Evolutionary conservation across 164 flowering plant genomes (phyloP).

Genomic region (Taxillus chinensis): DNA sequence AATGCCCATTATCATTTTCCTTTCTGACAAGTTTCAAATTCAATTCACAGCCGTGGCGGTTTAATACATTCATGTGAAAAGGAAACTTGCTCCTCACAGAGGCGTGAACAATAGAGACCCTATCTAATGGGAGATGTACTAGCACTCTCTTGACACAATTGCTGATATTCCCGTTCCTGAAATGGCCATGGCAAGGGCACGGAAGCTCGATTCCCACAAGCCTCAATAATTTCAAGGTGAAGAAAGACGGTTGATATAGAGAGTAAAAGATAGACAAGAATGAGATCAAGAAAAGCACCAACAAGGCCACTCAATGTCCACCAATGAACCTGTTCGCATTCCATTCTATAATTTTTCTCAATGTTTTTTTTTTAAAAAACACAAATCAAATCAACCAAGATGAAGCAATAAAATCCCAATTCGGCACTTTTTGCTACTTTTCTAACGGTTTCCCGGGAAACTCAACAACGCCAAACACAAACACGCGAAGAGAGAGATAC

Average conservation of each 20-base stretch:
- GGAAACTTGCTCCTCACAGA: conserved; percentile 48
- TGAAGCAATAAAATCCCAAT: no score
- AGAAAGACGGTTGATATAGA: conserved; percentile 54
- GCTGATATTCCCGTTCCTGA: conserved; percentile 24
- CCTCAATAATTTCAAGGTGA: conserved; percentile 45
- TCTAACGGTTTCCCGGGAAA: no score
- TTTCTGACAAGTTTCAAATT: conserved; percentile 10
- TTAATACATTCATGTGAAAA: conserved; percentile 27
- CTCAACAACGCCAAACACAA: no score
- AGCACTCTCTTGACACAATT: conserved; percentile 42
- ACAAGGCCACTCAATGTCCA: conserved; percentile 65
- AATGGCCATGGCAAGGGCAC: conserved; percentile 67
- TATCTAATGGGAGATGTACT: conserved; percentile 36
- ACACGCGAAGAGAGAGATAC: no score
- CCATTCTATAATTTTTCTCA: conserved; percentile 14
- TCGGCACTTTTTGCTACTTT: no score
- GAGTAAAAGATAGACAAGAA: conserved; percentile 49
- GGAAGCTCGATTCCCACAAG: conserved; percentile 62
- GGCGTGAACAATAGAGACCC: conserved; percentile 39
- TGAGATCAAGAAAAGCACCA: conserved; percentile 80
- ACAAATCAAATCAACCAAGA: no score
- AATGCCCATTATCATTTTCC: conserved; percentile 8
- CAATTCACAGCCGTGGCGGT: conserved; percentile 8
- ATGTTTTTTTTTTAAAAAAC: no score
- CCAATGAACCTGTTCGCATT: conserved; percentile 30